Base-by-base conservation (phyloP, 805 yeast genomes). In the Candida maris region DNA sequence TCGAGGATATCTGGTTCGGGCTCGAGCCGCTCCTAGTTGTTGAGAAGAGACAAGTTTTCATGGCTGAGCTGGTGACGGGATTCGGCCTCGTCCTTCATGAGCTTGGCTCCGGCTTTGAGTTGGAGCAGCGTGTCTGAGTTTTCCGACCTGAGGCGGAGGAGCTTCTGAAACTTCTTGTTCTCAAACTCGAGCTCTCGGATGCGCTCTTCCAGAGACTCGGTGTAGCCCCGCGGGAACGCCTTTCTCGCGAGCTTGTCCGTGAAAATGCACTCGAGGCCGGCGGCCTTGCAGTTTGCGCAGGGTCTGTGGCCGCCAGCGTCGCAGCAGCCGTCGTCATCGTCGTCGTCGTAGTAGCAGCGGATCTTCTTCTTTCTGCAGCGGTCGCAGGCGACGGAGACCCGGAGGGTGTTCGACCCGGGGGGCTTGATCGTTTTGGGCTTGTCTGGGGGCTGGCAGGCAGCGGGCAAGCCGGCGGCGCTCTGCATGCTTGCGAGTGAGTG, bases 321-420 rank as follows among this genome's bases (percentile, higher is more conserved):
- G n/a, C 30, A 33, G 3, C 31, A 40, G 7, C 27, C 8, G 10
- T 10, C 34, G 3, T 30, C 36, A 26, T 51, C 55, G 13, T 51
- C 57, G 18, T 58, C 56, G 26, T 58, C 61, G 31, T 58, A 58
- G 30, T 56, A 58, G 63, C 94, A 84, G 39, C 79, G 74, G 9
- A 82, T 79, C 59, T 85, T 85, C 53, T 84, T 85, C 32, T 85
- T 76, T 34, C 96, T 66, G 54, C 96, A 88, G 34, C 97, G 64
- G 56, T 87, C 96, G 59, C 96, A 87, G 0, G 95, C 95, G 55
- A 87, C 96, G 0, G 95, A 89, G 3, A 85, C 84, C 38, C 96
- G 63, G 39, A 77, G 81, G 1, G 73, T 67, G 19, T 73, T 68
- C 10, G 78, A 65, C 2, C 91, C 89, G 2, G 85, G 85, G 2